Evolutionary conservation across 805 yeast species (phyloP).

Genomic region (Yamadazyma sp.): DNA sequence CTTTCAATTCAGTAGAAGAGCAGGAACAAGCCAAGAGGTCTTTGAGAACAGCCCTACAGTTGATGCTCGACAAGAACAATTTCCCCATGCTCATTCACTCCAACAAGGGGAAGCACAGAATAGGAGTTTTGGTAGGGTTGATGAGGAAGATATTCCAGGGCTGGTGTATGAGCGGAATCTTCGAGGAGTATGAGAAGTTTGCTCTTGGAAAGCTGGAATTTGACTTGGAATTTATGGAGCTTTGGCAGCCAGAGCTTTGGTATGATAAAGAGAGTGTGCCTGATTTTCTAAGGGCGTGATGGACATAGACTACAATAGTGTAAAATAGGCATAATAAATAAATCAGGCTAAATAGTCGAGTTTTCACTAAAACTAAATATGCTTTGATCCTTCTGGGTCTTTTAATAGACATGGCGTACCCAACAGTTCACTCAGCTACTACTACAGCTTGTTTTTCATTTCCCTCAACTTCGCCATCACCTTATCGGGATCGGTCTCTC

Average conservation of each 20-base stretch:
- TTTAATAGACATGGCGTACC: too few species aligned
- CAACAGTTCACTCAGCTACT: too few species aligned
- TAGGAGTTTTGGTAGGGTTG: slow-evolving; percentile 90
- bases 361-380: too few species aligned
- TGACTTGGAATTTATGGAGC: slow-evolving; percentile 86
- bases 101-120: slow-evolving; percentile 96
- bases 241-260: slow-evolving; percentile 63
- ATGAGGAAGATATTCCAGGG: slow-evolving; percentile 85
- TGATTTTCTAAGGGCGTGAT: slow-evolving; percentile 48
- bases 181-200: slow-evolving; percentile 89
- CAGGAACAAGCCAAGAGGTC: slow-evolving; percentile 41
- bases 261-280: slow-evolving; percentile 54
- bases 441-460: slow-evolving; percentile 58
- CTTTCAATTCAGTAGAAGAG: slow-evolving; percentile 57
- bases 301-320: too few species aligned
- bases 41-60: slow-evolving; percentile 54
- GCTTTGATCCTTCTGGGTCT: too few species aligned
- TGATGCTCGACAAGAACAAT: slow-evolving; percentile 62
- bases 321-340: too few species aligned
- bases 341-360: too few species aligned
- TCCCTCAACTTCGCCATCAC: slow-evolving; percentile 75
- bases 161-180: slow-evolving; percentile 90
- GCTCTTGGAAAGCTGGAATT: slow-evolving; percentile 93
- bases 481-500: slow-evolving; percentile 46
- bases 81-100: slow-evolving; percentile 90